Base-by-base conservation (phyloP, 176 grass and related monocot genomes). In the Oryza nivara region DNA sequence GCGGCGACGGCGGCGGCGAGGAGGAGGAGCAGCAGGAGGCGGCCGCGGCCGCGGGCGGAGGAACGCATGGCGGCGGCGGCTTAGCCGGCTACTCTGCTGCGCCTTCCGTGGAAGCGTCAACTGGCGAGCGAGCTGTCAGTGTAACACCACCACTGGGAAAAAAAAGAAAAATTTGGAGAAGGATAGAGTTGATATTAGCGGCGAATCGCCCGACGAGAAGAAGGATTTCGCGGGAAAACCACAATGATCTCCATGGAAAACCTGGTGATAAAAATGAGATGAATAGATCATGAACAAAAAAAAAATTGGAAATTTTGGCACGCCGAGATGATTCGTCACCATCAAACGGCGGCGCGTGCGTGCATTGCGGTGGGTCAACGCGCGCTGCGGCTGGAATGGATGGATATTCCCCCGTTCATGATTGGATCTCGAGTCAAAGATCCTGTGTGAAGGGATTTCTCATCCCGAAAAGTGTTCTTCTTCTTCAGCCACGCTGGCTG, bases 31-130 rank as follows among this genome's bases (percentile, higher is more conserved):
- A 68, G 80, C 7, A 79, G 23, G 3, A 10, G 20, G 1, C 34
- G 56, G 54, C 2, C 75, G 1, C 34, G 70, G 54, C 2, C 75
- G 56, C 75, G 46, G 5, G 20, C 9, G 3, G 38, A 46, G 38
- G 83, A 30, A 32, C 74, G 30, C 88, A 90, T 87, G 35, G 68
- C 73, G 43, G 8, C 19, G 30, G 30, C 30, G 30, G 30, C 30
- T 32, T 14, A 46, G 45, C 14, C 16, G 45, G 28, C 60, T 15
- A 43, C 41, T 9, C 41, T 43, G 41, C 41, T 9, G 41, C 41
- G 41, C 41, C 41, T 43, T 40, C 23, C 65, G 19, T 41, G 45
- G 17, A 1, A 11, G n/a, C 23, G 63, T 60, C 16, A 63, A 28
- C 73, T 68, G 52, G 52, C 16, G 52, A 56, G 52, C 17, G 41